Conservation (phyloP, 208 protist genomes). For the Herpetomonas tarakana region DNA sequence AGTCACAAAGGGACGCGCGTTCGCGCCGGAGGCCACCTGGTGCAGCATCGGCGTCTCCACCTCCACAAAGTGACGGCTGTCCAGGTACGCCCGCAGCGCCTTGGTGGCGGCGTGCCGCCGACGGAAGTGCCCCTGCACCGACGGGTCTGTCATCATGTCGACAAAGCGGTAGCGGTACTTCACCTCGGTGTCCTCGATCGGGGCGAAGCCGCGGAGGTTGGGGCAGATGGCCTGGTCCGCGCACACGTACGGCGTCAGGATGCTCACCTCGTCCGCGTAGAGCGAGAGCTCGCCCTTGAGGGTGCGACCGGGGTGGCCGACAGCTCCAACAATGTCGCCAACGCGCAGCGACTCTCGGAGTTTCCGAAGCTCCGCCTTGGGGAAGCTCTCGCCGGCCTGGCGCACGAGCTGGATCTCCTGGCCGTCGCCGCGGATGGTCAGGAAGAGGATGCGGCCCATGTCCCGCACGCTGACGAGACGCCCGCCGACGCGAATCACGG, state of each 20-base stretch:
- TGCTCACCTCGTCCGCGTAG: conserved; percentile 36
- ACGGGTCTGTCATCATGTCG: conserved; percentile 83
- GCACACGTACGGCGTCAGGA: conserved; percentile 83
- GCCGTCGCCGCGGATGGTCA: conserved; percentile 65
- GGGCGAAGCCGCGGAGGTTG: conserved; percentile 61
- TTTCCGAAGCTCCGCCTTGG: conserved; percentile 45
- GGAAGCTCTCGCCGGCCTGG: conserved; percentile 48
- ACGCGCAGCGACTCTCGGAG: conserved; percentile 44
- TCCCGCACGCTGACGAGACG: conserved; percentile 69
- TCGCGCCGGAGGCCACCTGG: conserved; percentile 84
- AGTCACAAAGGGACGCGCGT: conserved; percentile 91
- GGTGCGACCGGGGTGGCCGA: conserved; percentile 67
- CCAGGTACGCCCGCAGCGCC: conserved; percentile 70
- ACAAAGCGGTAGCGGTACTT: conserved; percentile 88
- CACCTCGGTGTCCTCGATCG: conserved; percentile 69
- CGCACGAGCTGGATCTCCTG: conserved; percentile 68
- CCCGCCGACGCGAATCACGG: conserved; percentile 49
- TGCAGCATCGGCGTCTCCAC: conserved; percentile 95
- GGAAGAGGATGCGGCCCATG: conserved; percentile 85
- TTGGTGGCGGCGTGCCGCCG: conserved; percentile 59
- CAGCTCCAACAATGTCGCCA: conserved; percentile 88
- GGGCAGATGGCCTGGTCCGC: conserved; percentile 82
- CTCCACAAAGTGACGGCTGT: conserved; percentile 80
- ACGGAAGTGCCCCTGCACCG: conserved; percentile 41
- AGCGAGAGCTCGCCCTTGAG: conserved; percentile 85